These are phyloP conservation scores for Trichothecium roseum DNA, from an alignment of 2,329 filamentous ascomycete genomes.

Conservation along the genomic window DNA sequence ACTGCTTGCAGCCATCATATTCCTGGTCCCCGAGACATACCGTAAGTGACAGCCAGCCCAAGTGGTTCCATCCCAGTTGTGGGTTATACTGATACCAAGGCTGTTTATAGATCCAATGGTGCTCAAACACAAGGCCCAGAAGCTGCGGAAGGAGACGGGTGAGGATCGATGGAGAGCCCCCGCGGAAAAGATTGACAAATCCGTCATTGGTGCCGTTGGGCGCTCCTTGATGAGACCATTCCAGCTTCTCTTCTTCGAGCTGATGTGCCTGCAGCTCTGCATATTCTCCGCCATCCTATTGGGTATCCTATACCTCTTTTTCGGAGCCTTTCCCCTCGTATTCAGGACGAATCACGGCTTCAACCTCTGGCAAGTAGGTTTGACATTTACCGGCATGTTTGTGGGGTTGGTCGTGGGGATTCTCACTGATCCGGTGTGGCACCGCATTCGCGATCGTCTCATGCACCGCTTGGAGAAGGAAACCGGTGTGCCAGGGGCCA, in stretches of 20 bases:
- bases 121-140: constrained; percentile 60
- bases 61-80: background rate
- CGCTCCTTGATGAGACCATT: constrained; percentile 59
- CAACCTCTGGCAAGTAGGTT: constrained; percentile 67
- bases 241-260: constrained; percentile 69
- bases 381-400: constrained; percentile 65
- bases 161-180: constrained; percentile 67
- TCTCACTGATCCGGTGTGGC: constrained; percentile 57
- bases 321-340: constrained; percentile 76
- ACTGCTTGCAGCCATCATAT: constrained; percentile 51
- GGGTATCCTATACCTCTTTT: constrained; percentile 83
- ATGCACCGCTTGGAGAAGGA: constrained; percentile 40
- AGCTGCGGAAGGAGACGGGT: constrained; percentile 63
- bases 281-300: constrained; percentile 76
- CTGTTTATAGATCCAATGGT: constrained; percentile 48
- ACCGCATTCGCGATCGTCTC: constrained; percentile 45
- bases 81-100: background rate
- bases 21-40: constrained; percentile 83
- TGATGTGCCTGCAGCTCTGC: constrained; percentile 77
- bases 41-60: constrained; percentile 28
- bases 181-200: constrained; percentile 62
- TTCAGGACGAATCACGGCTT: constrained; percentile 68
- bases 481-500: constrained; percentile 42
- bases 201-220: constrained; percentile 51
- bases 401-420: constrained; percentile 57